These are phyloP conservation scores for Aspergillus ellipticus DNA, from an alignment of 495 filamentous ascomycete genomes.

Conservation along the genomic window DNA sequence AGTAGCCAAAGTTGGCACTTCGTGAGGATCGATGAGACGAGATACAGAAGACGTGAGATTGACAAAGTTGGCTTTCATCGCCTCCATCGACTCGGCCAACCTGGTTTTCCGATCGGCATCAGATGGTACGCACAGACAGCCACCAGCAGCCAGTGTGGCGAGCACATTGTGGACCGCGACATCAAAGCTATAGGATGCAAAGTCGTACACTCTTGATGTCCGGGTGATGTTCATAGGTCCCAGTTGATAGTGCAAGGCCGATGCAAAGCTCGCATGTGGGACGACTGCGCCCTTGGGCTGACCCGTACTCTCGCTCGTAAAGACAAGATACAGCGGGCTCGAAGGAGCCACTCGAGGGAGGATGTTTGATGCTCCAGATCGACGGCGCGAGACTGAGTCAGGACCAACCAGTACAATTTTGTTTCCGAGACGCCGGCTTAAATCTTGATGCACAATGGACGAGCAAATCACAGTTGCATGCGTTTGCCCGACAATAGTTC, in stretches of 20 bases:
- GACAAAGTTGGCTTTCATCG: not conserved
- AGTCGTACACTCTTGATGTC: too few species aligned
- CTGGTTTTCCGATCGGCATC: not conserved
- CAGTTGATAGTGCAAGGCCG: constrained; percentile 9
- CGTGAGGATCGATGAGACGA: not conserved
- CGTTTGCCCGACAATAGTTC: not conserved
- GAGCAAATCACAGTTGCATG: not conserved
- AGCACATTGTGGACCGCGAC: too few species aligned
- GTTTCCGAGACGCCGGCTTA: constrained; percentile 4
- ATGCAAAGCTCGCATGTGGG: constrained; percentile 16
- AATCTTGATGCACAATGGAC: constrained; percentile 28
- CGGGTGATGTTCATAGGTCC: not conserved
- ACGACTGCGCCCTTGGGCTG: constrained; percentile 33
- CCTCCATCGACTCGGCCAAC: not conserved
- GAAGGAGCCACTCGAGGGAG: constrained; percentile 1
- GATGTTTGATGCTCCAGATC: not conserved
- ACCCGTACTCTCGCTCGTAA: constrained; percentile 37
- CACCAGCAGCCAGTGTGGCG: too few species aligned
- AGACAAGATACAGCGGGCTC: constrained; percentile 32
- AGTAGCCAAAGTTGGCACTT: constrained; percentile 20
- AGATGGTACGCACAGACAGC: too few species aligned
- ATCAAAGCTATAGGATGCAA: too few species aligned
- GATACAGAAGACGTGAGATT: not conserved
- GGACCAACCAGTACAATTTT: not conserved
- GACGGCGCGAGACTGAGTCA: too few species aligned